Conservation (phyloP, 805 yeast genomes). For the Ogataea paraovalis region DNA sequence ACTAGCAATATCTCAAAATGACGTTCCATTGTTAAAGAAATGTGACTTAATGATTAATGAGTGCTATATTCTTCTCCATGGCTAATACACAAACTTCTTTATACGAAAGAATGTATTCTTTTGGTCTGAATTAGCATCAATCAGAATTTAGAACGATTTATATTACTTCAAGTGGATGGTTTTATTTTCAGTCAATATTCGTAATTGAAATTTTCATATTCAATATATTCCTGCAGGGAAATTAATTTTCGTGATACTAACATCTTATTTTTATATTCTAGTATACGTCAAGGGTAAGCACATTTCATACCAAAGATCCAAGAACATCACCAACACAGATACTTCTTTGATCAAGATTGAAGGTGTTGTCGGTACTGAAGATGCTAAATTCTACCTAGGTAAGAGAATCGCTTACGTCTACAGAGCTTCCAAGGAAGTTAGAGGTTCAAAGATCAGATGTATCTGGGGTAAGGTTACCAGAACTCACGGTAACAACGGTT, state of each 20-base stretch:
- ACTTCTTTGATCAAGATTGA: slow-evolving; percentile 95
- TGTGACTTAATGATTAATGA: too few relatives aligned
- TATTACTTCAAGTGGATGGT: too few relatives aligned
- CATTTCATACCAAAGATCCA: slow-evolving; percentile 99
- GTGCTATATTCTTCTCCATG: too few relatives aligned
- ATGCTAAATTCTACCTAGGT: slow-evolving; percentile 98
- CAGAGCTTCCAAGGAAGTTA: slow-evolving; percentile 96
- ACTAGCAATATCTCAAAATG: too few relatives aligned
- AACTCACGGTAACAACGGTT: slow-evolving; percentile 98
- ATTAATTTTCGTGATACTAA: slow-evolving; percentile 20
- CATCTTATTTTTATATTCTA: slow-evolving; percentile 29
- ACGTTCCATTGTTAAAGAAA: too few relatives aligned
- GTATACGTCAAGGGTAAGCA: slow-evolving; percentile 99
- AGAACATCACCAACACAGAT: slow-evolving; percentile 97
- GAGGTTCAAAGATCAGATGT: slow-evolving; percentile 99
- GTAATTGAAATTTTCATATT: too few relatives aligned
- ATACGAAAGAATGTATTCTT: too few relatives aligned
- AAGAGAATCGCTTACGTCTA: slow-evolving; percentile 99
- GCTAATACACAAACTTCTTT: too few relatives aligned
- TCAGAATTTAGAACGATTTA: too few relatives aligned
- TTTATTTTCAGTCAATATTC: too few relatives aligned
- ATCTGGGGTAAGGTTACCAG: slow-evolving; percentile 99
- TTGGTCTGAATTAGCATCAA: too few relatives aligned
- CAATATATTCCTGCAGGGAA: too few relatives aligned
- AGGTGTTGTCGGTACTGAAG: slow-evolving; percentile 88